Evolutionary conservation across 164 flowering plant genomes (phyloP), one percentile per base, ranked within the genome.

Genomic region (Liquidambar formosana): DNA sequence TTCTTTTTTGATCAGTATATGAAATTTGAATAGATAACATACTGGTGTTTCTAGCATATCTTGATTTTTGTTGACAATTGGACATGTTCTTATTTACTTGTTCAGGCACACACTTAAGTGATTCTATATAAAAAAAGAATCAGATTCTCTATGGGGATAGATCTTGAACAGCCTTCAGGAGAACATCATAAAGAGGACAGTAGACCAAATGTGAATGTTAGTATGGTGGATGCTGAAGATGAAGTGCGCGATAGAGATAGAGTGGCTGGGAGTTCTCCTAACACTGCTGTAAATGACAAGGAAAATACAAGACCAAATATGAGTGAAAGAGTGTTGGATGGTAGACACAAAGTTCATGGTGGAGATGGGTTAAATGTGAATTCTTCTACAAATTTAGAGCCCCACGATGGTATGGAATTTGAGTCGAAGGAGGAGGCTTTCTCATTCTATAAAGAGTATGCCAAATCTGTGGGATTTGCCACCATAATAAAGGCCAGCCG

Each of bases 111-210:
- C 22, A 54, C 27, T 10, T 54, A 18, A 49, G 25, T 18, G n/a
- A 49, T 15, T 26, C 6, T 49, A 6, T 26, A 14, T 10, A 11
- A 8, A 26, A 0, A 6, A 49, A 28, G 14, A 49, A 6, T 11
- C 41, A 11, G 16, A 10, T 19, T n/a, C 9, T 10, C 54, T 61
- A 72, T 67, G 73, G 67, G 67, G 63, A 76, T 76, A 60, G 73
- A 76, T 73, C 76, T 76, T 59, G 76, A 68, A 28, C 76, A 46
- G 66, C 76, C 73, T 27, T 76, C 65, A 15, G 64, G 71, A 61
- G 76, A 70, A 57, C 52, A 38, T 48, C 46, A 53, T 33, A 66
- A 23, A 54, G 68, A 45, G 49, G 68, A 56, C 28, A 67, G 18
- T 57, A 18, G 52, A 27, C 51, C 65, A 6, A 53, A 65, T 64